These are phyloP conservation scores for Eimeria falciformis DNA, from an alignment of 169 alveolate species.

Conservation along the genomic window DNA sequence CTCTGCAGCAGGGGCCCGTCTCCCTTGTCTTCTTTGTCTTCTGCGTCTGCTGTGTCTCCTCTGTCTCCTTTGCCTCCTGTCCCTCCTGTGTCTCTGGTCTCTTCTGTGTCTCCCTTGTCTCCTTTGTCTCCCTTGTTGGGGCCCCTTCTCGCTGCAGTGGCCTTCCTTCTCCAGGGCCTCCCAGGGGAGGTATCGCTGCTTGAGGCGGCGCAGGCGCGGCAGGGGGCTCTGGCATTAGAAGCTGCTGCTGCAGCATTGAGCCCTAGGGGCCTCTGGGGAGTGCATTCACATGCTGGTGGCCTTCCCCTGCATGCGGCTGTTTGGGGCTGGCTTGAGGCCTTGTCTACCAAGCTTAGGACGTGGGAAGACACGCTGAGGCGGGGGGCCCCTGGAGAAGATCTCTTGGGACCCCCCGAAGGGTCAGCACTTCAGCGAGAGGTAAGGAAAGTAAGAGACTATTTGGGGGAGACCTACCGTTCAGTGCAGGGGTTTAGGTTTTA, in stretches of 20 bases:
- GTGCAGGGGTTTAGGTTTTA: background rate
- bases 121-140: too few species aligned
- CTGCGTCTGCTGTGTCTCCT: too few species aligned
- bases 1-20: too few species aligned
- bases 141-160: too few species aligned
- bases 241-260: background rate
- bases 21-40: too few species aligned
- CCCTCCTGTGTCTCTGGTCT: too few species aligned
- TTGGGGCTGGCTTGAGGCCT: background rate
- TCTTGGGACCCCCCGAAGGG: background rate
- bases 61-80: too few species aligned
- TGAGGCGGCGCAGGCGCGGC: constrained; percentile 14
- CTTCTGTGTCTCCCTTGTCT: too few species aligned
- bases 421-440: constrained; percentile 19
- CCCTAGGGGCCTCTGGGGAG: background rate
- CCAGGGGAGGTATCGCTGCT: background rate
- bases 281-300: background rate
- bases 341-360: background rate
- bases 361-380: background rate
- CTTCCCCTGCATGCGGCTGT: background rate
- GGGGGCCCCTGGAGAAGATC: background rate
- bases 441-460: too few species aligned
- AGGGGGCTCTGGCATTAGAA: constrained; percentile 7
- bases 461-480: too few species aligned
- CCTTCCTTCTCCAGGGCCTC: background rate